A percentile compares a stretch with the other conserved stretches of the same genome.
Conservation (phyloP, 139 green algal genomes). For the Trebouxia sp. region DNA sequence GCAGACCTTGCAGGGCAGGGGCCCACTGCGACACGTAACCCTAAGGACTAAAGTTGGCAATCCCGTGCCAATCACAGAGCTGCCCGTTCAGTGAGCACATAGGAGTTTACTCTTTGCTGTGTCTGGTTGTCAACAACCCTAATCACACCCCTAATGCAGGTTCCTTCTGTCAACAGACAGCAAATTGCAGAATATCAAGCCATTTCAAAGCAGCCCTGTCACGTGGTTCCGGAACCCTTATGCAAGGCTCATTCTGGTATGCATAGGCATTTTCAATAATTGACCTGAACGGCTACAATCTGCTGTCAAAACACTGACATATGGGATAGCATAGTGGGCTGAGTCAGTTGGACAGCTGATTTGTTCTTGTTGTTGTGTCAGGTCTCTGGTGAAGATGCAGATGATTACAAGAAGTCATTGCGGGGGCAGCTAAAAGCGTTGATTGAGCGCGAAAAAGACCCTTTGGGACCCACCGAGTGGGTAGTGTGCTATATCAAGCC, state of each 20-base stretch:
- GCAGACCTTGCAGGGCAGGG: conserved; percentile 64
- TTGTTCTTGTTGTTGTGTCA: conserved; percentile 20
- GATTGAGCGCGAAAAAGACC: conserved; percentile 59
- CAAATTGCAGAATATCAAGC: conserved; percentile 58
- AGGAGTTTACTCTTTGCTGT: background rate
- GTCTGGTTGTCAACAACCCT: too few relatives aligned
- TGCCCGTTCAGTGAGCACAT: conserved; percentile 57
- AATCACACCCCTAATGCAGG: too few relatives aligned
- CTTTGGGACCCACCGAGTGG: conserved; percentile 50
- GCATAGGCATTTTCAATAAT: too few relatives aligned
- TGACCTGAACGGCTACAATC: too few relatives aligned
- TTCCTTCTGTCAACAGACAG: conserved; percentile 60
- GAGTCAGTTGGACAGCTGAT: background rate
- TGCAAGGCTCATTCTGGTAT: conserved; percentile 69
- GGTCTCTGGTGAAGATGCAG: conserved; percentile 64
- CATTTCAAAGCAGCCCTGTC: conserved; percentile 60
- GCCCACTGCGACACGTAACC: conserved; percentile 61
- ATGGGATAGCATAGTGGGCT: background rate
- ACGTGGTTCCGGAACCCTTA: conserved; percentile 83
- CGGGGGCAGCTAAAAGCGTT: conserved; percentile 49
- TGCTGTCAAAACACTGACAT: too few relatives aligned
- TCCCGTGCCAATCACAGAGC: conserved; percentile 46
- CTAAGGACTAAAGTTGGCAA: conserved; percentile 75
- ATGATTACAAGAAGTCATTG: conserved; percentile 73
- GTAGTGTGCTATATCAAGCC: conserved; percentile 73